These are phyloP conservation scores for Zalaria obscura DNA, from an alignment of 2,329 filamentous ascomycete genomes.

Conservation along the genomic window DNA sequence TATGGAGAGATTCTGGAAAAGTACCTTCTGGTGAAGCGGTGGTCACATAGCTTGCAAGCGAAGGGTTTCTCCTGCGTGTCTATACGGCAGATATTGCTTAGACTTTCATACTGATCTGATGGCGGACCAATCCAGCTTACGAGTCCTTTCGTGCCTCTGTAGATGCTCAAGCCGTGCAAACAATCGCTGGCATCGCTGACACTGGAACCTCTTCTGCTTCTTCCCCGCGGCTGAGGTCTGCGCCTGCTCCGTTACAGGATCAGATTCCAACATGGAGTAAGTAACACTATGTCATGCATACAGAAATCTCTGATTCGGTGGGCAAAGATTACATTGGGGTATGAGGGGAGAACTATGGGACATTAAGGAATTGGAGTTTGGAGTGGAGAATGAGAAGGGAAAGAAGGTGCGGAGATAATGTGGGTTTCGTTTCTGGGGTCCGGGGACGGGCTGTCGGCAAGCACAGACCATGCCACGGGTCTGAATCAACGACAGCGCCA, in stretches of 20 bases:
- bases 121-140: slow-evolving; percentile 10
- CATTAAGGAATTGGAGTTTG: too few relatives aligned
- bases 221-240: neutral
- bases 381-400: too few relatives aligned
- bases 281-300: too few relatives aligned
- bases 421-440: too few relatives aligned
- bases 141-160: slow-evolving; percentile 26
- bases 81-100: slow-evolving; percentile 8
- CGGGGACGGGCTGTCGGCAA: too few relatives aligned
- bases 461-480: too few relatives aligned
- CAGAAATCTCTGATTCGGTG: too few relatives aligned
- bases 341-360: too few relatives aligned
- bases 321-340: too few relatives aligned
- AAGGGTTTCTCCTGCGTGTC: slow-evolving; percentile 28
- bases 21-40: slow-evolving; percentile 28
- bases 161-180: slow-evolving; percentile 26
- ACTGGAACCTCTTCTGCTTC: slow-evolving; percentile 21
- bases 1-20: neutral
- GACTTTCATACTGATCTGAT: neutral
- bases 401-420: too few relatives aligned
- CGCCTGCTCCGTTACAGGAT: neutral
- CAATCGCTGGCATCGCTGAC: slow-evolving; percentile 16
- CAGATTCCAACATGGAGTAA: neutral
- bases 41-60: slow-evolving; percentile 23
- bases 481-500: too few relatives aligned